Evolutionary conservation across 768 basidiomycete genomes (phyloP), one percentile per base, ranked within the genome.

Genomic region (Pleurotus djamor): DNA sequence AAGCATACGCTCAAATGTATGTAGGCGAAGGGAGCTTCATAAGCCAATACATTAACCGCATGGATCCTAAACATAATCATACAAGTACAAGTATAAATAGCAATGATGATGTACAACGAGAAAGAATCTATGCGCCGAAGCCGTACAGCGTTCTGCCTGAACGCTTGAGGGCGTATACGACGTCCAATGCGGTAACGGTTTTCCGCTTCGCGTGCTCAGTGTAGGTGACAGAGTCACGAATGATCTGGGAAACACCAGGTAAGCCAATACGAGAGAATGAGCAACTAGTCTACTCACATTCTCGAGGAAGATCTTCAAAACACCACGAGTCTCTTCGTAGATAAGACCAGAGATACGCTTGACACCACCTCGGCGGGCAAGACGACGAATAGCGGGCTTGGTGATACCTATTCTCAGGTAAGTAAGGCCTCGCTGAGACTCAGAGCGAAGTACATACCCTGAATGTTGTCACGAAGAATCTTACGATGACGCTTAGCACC

Each of bases 151-250:
- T 96, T 65, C 93, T 87, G 28, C 90, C 91, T 50, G 88, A 91
- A 37, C 91, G 86, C 75, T 92, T 92, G 50, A 93, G 83, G 5
- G 91, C 91, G 65, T 92, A 93, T 10, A 92, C 91, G 35, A 93
- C 96, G 69, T 98, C 96, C 64, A 98, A 90, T 1, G 96, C 94
- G 49, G 95, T 96, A 49, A 96, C 94, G 32, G 94, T 95, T 77
- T 92, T 93, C 71, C 93, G 83, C 79, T 98, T 98, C 43, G 95
- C 95, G 76, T 98, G 95, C 75, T 98, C 95, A 57, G 95, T 97
- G 86, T 98, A 97, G 74, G 95, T 97, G 66, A 97, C 96, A 57
- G 94, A 95, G 72, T 96, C 95, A 66, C 94, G 92, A 71, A 96
- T 96, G 66, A 96, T 88, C 89, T 91, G 66, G 1, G 58, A 5